phyloP scores from a whole-genome alignment of 768 basidiomycete genomes.

The Pleurotus tuber-regium region DNA sequence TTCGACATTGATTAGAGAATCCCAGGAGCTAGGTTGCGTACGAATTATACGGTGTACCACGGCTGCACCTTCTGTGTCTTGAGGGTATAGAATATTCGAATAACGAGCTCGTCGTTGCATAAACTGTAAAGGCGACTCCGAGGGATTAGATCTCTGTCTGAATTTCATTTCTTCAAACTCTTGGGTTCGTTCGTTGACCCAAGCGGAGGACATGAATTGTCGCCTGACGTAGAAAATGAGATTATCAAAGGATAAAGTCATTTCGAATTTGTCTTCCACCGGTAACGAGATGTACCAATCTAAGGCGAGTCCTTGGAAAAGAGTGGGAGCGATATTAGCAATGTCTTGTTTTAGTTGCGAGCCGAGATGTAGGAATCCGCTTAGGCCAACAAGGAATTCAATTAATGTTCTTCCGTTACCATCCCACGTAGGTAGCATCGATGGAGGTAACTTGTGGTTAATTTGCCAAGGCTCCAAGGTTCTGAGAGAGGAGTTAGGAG shows the following conservation, averaged over 20 bases:
- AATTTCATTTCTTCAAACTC: constrained; percentile 19
- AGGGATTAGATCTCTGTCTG: constrained; percentile 1
- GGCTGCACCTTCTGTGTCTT: background rate
- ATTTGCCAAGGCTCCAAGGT: constrained; percentile 1
- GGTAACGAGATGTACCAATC: constrained; percentile 8
- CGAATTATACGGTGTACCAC: background rate
- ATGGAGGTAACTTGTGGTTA: background rate
- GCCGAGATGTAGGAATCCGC: background rate
- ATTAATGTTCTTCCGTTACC: background rate
- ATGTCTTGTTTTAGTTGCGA: background rate
- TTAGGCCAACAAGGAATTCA: background rate
- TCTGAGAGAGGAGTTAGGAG: background rate
- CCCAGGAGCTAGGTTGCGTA: background rate
- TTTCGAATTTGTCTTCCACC: background rate
- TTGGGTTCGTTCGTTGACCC: constrained; percentile 9
- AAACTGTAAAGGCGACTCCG: background rate
- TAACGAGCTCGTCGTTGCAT: background rate
- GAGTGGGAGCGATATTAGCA: constrained; percentile 1
- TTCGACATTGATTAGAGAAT: background rate
- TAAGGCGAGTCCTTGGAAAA: background rate
- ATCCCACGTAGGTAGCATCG: constrained; percentile 4
- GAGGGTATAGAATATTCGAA: background rate
- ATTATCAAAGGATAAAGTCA: constrained; percentile 3
- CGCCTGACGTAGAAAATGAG: constrained; percentile 9
- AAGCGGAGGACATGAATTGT: constrained; percentile 14